phyloP scores from a whole-genome alignment of 2,329 filamentous ascomycete species.

The Trichoderma sp. region DNA sequence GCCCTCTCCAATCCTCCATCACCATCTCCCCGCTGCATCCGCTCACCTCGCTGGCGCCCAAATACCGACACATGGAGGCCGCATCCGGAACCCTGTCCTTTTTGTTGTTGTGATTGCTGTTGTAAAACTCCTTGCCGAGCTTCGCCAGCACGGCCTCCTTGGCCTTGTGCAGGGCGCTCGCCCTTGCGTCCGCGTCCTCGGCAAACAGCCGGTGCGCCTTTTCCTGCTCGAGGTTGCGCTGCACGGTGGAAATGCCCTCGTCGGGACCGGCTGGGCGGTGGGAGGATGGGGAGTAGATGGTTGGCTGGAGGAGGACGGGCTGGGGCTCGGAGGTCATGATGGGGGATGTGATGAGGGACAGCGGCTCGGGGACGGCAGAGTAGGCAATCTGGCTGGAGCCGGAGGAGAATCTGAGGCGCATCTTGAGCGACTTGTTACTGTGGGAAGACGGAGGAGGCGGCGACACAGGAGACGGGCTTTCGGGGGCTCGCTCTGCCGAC shows the following conservation, averaged over 20 bases:
- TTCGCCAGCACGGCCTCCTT: conserved; percentile 63
- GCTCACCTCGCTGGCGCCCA: conserved; percentile 39
- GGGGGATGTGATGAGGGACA: conserved; percentile 51
- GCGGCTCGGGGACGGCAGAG: conserved; percentile 38
- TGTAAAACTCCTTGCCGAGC: conserved; percentile 55
- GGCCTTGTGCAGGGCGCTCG: conserved; percentile 58
- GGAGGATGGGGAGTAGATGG: conserved; percentile 55
- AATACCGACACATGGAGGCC: conserved; percentile 41
- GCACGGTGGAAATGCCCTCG: conserved; percentile 58
- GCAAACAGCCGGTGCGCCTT: conserved; percentile 58
- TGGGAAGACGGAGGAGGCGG: conserved; percentile 17
- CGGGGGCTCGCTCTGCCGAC: conserved; percentile 31
- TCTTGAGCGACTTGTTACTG: conserved; percentile 33
- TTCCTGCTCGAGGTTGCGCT: conserved; percentile 61
- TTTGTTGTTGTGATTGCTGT: conserved; percentile 29
- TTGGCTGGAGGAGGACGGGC: conserved; percentile 59
- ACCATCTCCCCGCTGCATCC: conserved; percentile 42
- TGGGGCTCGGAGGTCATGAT: conserved; percentile 53
- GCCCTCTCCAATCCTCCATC: conserved; percentile 48
- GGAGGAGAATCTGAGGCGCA: conserved; percentile 34
- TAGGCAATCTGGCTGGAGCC: conserved; percentile 35
- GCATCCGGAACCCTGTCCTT: conserved; percentile 41
- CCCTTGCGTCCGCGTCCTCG: conserved; percentile 58
- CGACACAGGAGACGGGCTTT: conserved; percentile 1
- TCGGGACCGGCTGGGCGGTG: conserved; percentile 35